Base-by-base conservation (phyloP, 1,284 basidiomycete genomes). In the Ustilago vetiveriae region DNA sequence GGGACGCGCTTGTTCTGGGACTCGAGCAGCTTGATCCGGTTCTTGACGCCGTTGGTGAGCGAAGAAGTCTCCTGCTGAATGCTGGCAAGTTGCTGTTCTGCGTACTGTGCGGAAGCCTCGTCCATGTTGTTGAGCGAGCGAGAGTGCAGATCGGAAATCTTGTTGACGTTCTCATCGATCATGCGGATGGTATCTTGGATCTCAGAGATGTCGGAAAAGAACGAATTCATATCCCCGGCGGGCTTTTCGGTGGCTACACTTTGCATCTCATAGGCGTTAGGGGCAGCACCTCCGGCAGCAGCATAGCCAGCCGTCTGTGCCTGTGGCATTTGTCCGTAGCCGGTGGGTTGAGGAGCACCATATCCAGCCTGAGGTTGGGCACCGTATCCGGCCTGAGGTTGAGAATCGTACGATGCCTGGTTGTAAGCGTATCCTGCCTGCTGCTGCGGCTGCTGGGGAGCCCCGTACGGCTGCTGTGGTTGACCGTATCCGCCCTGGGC, bases 121-220 rank as follows among this genome's bases (percentile, higher is more conserved):
- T 80, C 80, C 58, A 80, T 76, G 69, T 80, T 80, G 73, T 82
- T 81, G 40, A 82, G 74, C 36, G 71, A 72, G 26, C 76, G 70
- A 36, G 79, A 79, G 70, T 82, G 80, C 17, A 80, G 68, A 23
- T 81, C 80, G 8, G 78, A 73, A 51, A 82, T 79, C 44, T 69
- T 71, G 54, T 76, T 77, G 57, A 82, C 64, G 49, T 80, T 79
- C 24, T 78, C 68, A 24, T 82, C 80, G 32, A 82, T 81, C 32
- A 74, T 62, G 30, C 77, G 74, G 59, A 82, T 78, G 29, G 70
- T 73, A 53, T 80, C 78, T 46, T 79, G 78, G 51, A 80, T 77
- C 33, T 72, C 67, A 23, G 72, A 71, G 47, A 81, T 79, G 48
- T 75, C 72, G 41, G 38, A 56, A 60, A 81, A 79, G 76, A 81